Percentiles rank a stretch among this genome's conserved stretches.
These are phyloP conservation scores for Paraphoma sp. DNA, from an alignment of 2,329 filamentous ascomycete species.

Conservation along the genomic window DNA sequence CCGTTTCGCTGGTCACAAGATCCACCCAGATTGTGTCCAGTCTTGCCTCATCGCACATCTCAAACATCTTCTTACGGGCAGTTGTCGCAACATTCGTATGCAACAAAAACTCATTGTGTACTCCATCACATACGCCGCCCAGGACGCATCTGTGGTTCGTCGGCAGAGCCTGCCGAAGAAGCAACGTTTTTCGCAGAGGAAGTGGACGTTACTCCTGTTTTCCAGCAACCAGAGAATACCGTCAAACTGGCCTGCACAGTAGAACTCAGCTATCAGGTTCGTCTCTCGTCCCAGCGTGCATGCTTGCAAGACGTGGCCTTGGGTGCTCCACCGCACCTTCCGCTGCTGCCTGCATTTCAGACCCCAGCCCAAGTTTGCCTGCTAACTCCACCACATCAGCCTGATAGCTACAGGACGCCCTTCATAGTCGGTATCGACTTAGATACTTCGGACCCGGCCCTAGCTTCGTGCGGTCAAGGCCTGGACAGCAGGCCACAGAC, in stretches of 20 bases:
- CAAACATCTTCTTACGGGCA: conserved; percentile 19
- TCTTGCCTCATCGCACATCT: conserved; percentile 25
- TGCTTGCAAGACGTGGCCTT: conserved; percentile 12
- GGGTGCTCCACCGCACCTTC: conserved; percentile 19
- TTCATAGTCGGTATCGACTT: conserved; percentile 35
- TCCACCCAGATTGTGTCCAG: conserved; percentile 30
- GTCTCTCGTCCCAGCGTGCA: conserved; percentile 23
- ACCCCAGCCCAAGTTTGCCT: conserved; percentile 35
- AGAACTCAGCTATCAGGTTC: conserved; percentile 45
- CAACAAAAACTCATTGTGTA: conserved; percentile 29
- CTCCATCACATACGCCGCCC: conserved; percentile 20
- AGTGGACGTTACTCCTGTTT: not conserved
- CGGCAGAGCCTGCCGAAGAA: conserved; percentile 22
- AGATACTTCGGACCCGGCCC: conserved; percentile 26
- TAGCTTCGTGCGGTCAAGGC: conserved; percentile 41
- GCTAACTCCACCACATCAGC: conserved; percentile 34
- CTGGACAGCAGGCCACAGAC: conserved; percentile 60
- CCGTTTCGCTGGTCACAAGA: conserved; percentile 39
- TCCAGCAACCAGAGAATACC: conserved; percentile 24
- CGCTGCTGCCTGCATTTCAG: conserved; percentile 37
- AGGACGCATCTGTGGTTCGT: conserved; percentile 18
- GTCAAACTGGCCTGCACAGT: conserved; percentile 47
- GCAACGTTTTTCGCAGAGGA: conserved; percentile 8
- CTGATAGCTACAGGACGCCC: conserved; percentile 41
- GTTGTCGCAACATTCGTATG: conserved; percentile 32